Percentiles rank a stretch among this genome's conserved stretches.
Conservation (phyloP, 176 grass and related monocot genomes). For the Eremochloa ophiuroides region DNA sequence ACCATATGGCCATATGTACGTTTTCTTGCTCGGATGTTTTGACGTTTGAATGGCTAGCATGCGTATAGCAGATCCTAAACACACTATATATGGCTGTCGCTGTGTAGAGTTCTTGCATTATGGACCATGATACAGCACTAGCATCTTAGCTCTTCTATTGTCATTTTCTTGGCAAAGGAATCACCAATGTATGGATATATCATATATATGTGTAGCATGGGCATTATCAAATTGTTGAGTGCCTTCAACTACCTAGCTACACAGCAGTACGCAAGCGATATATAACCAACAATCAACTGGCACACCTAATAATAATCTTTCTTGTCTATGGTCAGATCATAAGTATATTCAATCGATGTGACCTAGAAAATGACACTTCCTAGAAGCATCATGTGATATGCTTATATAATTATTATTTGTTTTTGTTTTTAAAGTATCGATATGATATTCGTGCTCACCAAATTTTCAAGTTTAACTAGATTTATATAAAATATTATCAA, state of each 20-base stretch:
- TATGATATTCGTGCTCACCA: too few relatives aligned
- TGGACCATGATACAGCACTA: not conserved
- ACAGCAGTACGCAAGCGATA: not conserved
- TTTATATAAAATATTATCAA: too few relatives aligned
- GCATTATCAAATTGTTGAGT: constrained; percentile 4
- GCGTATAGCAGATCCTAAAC: not conserved
- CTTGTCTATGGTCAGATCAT: not conserved
- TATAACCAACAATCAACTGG: not conserved
- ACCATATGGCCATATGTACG: too few relatives aligned
- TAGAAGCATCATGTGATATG: too few relatives aligned
- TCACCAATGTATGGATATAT: not conserved
- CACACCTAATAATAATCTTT: not conserved
- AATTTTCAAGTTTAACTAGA: too few relatives aligned
- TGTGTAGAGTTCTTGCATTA: not conserved
- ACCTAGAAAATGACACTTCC: not conserved
- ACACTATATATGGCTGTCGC: not conserved
- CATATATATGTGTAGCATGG: not conserved
- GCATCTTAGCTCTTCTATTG: constrained; percentile 18
- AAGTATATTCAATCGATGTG: not conserved
- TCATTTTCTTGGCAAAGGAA: constrained; percentile 22
- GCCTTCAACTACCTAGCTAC: not conserved
- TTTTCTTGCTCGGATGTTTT: too few relatives aligned
- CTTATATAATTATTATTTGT: too few relatives aligned
- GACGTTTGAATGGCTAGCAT: too few relatives aligned
- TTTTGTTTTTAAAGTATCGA: too few relatives aligned